phyloP scores from a whole-genome alignment of 169 alveolate species.

The Plasmodium ovale region DNA sequence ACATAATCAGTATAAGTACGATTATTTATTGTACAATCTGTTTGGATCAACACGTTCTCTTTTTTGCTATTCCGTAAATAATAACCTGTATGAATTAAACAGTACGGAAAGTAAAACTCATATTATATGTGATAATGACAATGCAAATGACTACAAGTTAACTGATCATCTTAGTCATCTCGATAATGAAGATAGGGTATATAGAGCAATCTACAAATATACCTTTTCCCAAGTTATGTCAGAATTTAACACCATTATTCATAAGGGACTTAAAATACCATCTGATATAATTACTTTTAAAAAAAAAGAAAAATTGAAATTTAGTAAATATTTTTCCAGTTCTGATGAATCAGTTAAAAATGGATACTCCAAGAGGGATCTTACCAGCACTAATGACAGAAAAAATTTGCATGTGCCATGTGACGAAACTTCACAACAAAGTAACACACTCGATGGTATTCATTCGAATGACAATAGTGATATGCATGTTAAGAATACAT shows the following conservation, averaged over 20 bases:
- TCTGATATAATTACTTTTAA: conserved; percentile 34
- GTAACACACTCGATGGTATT: background rate
- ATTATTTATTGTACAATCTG: conserved; percentile 50
- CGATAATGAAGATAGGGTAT: conserved; percentile 54
- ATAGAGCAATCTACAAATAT: conserved; percentile 59
- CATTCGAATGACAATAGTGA: background rate
- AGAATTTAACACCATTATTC: conserved; percentile 26
- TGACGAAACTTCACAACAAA: background rate
- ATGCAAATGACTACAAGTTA: conserved; percentile 42
- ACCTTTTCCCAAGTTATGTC: conserved; percentile 52
- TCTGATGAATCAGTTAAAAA: conserved; percentile 10
- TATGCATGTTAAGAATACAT: no score
- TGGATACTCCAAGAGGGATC: background rate
- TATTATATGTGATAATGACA: conserved; percentile 33
- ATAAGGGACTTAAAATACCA: conserved; percentile 32
- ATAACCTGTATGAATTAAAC: conserved; percentile 50
- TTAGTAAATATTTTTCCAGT: conserved; percentile 45
- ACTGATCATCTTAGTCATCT: conserved; percentile 28
- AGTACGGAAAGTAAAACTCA: conserved; percentile 9
- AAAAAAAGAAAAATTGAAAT: conserved; percentile 42
- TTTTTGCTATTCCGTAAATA: conserved; percentile 64
- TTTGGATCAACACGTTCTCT: conserved; percentile 62
- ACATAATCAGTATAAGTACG: conserved; percentile 60
- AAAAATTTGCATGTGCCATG: background rate
- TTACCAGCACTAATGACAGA: background rate